Base-by-base conservation (phyloP, 1,284 basidiomycete species). In the Ganoderma leucocontextum region DNA sequence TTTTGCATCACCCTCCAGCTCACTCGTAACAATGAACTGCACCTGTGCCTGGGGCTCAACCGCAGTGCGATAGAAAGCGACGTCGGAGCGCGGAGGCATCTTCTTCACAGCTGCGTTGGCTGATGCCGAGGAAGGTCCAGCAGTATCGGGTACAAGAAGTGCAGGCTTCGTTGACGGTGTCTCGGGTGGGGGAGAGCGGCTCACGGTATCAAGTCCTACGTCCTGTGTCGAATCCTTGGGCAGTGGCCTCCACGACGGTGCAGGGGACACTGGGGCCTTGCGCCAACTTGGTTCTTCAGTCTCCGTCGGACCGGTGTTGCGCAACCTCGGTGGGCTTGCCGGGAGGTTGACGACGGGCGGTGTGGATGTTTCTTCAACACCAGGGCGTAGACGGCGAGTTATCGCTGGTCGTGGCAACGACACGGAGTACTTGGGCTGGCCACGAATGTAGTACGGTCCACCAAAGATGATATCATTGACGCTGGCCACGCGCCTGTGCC, bases 11-110 rank as follows among this genome's bases (percentile, higher is more conserved):
- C 75, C 85, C 67, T 93, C 91, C 66, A 95, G 75, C 77, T 95
- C 93, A 75, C 92, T 94, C 63, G 82, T 85, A 49, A 95, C 91
- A 62, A 89, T 92, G 79, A 95, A 95, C 70, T 86, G 88, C 66
- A 91, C 89, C 15, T 81, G 72, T 22, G 83, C 75, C 64, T 82
- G 84, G 8, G 86, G 82, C 63, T 82, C 80, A 67, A 80, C 81
- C 6, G 86, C 86, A 74, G 88, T 86, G 57, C 89, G 89, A 77
- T 90, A 90, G 79, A 92, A 93, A 35, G 89, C 91, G 65, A 94
- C 89, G 63, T 86, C 85, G 55, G 88, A 87, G n/a, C 90, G 91
- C 64, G 80, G 84, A 60, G 91, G 89, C 83, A 89, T 86, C 75
- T 87, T 86, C 75, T 87, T 77, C 10, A 60, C 62, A 9, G 67